Conservation (phyloP, 768 basidiomycete species). For the Lepiota subincarnata region DNA sequence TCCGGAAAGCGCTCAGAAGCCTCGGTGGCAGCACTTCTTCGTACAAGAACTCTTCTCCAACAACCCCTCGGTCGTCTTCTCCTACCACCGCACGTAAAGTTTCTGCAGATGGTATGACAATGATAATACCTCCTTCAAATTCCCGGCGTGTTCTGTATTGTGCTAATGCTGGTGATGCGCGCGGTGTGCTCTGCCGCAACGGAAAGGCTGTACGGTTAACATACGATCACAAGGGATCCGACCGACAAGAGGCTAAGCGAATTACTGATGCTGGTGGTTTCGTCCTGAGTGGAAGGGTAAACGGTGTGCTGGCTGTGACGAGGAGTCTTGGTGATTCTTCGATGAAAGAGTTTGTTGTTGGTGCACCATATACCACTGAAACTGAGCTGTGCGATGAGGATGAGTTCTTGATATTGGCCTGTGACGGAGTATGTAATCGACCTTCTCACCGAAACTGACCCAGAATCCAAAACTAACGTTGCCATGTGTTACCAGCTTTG, state of each 20-base stretch:
- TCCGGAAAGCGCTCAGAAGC: constrained; percentile 52
- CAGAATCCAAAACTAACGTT: constrained; percentile 11
- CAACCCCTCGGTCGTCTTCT: constrained; percentile 32
- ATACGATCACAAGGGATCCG: constrained; percentile 98
- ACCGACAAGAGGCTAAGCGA: constrained; percentile 95
- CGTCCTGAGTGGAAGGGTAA: constrained; percentile 97
- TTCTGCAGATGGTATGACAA: constrained; percentile 24
- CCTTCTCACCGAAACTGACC: constrained; percentile 2
- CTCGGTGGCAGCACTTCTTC: constrained; percentile 39
- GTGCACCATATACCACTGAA: constrained; percentile 97
- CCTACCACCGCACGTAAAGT: constrained; percentile 26
- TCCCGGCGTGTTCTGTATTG: constrained; percentile 82
- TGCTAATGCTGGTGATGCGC: constrained; percentile 95
- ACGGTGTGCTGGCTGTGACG: constrained; percentile 95
- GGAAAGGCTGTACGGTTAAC: constrained; percentile 92
- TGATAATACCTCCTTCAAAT: constrained; percentile 42
- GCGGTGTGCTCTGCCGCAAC: constrained; percentile 87
- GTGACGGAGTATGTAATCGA: constrained; percentile 79
- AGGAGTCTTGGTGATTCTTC: constrained; percentile 93
- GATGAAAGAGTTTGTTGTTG: constrained; percentile 99
- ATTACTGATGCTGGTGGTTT: constrained; percentile 98
- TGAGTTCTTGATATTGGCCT: constrained; percentile 93
- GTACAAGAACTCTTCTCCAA: constrained; percentile 24
- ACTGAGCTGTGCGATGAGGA: constrained; percentile 87
- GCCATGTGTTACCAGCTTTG: constrained; percentile 60